These are phyloP conservation scores for Calocera cornea DNA, from an alignment of 768 basidiomycete genomes.

Conservation along the genomic window DNA sequence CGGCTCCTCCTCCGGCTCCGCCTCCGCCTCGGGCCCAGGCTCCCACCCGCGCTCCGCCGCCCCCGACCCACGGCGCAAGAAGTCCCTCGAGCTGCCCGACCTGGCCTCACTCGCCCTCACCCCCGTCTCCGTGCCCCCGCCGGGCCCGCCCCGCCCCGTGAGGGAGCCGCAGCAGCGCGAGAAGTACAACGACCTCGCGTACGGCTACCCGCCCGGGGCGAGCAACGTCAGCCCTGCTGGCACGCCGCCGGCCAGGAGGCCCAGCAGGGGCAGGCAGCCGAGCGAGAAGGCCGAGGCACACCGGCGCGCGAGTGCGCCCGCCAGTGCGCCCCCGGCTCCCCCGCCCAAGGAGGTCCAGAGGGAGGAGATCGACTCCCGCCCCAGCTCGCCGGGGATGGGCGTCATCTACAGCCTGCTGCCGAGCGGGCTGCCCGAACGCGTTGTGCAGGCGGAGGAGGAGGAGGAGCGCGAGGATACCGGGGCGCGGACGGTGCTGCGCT, in stretches of 20 bases:
- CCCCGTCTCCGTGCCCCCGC: conserved; percentile 27
- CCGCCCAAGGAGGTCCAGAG: background rate
- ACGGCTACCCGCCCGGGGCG: background rate
- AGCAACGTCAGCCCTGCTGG: background rate
- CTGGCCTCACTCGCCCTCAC: conserved; percentile 41
- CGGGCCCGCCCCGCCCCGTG: background rate
- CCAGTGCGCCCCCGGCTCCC: background rate
- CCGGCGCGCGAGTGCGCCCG: background rate
- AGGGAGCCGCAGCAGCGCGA: background rate
- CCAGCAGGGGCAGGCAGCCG: background rate
- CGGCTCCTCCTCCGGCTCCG: background rate
- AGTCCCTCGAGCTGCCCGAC: conserved; percentile 63
- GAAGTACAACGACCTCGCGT: background rate
- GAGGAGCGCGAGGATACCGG: background rate
- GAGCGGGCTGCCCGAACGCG: background rate
- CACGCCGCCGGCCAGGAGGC: background rate
- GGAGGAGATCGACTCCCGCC: background rate
- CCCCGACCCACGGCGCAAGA: conserved; percentile 57
- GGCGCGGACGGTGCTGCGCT: conserved; percentile 18
- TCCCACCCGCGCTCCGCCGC: conserved; percentile 21
- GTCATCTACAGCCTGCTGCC: background rate
- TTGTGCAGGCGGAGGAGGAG: background rate
- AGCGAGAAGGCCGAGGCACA: background rate
- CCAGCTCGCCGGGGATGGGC: background rate
- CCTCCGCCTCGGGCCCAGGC: background rate